Evolutionary conservation across 495 filamentous ascomycete species (phyloP).

Genomic region (Lasiosphaeris hirsuta): DNA sequence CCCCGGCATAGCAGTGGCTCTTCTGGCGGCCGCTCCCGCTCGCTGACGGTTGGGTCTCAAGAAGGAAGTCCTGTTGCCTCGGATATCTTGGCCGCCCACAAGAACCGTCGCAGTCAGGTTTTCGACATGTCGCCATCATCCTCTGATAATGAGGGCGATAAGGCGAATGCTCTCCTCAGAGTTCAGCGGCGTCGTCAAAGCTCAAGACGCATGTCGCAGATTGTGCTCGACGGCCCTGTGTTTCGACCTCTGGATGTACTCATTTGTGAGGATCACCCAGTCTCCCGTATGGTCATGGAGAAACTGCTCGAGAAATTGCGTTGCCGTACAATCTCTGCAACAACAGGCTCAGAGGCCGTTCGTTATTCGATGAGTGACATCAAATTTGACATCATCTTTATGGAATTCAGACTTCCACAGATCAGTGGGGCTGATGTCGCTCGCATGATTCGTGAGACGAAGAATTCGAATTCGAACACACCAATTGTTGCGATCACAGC

Average conservation of each 20-base stretch:
- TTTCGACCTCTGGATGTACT: constrained; percentile 92
- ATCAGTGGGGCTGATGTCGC: constrained; percentile 93
- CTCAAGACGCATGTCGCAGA: constrained; percentile 85
- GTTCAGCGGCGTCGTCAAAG: constrained; percentile 90
- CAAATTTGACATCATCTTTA: constrained; percentile 95
- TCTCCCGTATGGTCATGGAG: constrained; percentile 97
- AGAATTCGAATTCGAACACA: constrained; percentile 89
- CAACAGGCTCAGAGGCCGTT: constrained; percentile 84
- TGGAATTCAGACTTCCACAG: constrained; percentile 91
- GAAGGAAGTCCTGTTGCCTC: constrained; percentile 71
- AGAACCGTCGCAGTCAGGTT: constrained; percentile 89
- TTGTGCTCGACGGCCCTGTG: constrained; percentile 72
- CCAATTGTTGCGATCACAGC: constrained; percentile 97
- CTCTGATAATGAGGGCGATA: constrained; percentile 92
- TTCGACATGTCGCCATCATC: constrained; percentile 97
- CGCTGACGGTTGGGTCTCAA: constrained; percentile 90
- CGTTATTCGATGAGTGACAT: constrained; percentile 91
- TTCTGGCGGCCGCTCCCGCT: constrained; percentile 63
- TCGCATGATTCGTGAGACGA: constrained; percentile 93
- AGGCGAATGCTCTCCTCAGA: constrained; percentile 85
- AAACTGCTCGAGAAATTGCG: constrained; percentile 90
- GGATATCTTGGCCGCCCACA: constrained; percentile 62
- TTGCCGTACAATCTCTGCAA: constrained; percentile 89
- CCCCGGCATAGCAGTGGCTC: constrained; percentile 45
- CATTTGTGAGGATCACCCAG: constrained; percentile 96